Evolutionary conservation across 768 basidiomycete species (phyloP).

Genomic region (Xerocomus brunneocitrinus): DNA sequence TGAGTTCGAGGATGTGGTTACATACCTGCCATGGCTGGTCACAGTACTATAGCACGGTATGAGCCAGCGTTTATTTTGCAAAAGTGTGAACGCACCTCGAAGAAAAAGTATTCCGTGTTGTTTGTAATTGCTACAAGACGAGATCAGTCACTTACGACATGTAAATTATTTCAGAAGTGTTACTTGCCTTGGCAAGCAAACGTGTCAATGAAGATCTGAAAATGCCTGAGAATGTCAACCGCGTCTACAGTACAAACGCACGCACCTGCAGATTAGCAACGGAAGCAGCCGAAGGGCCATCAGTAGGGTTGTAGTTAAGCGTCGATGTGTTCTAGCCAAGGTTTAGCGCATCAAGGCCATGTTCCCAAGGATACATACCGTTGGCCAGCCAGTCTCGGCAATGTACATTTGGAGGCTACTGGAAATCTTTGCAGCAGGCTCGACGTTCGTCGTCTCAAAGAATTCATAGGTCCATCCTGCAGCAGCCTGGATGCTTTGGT

Average conservation of each 20-base stretch:
- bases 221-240: conserved; percentile 5
- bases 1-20: background rate
- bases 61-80: background rate
- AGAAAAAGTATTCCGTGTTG: conserved; percentile 83
- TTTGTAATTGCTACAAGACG: conserved; percentile 58
- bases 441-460: conserved; percentile 66
- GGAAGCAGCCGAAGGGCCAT: conserved; percentile 67
- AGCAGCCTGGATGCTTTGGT: conserved; percentile 57
- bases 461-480: conserved; percentile 81
- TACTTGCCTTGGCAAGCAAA: conserved; percentile 62
- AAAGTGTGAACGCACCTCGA: conserved; percentile 47
- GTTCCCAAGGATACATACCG: conserved; percentile 39
- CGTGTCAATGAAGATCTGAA: conserved; percentile 72
- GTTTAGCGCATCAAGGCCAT: background rate
- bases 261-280: conserved; percentile 54
- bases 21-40: conserved; percentile 82
- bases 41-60: conserved; percentile 41
- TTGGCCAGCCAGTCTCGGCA: conserved; percentile 91
- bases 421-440: conserved; percentile 46
- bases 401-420: conserved; percentile 85
- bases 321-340: conserved; percentile 54
- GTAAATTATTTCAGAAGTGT: background rate
- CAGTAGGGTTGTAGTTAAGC: conserved; percentile 45
- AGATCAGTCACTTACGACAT: conserved; percentile 5
- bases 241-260: background rate